Percentiles rank a stretch among this genome's conserved stretches.
phyloP scores from a whole-genome alignment of 1,284 basidiomycete genomes.

The Ganoderma boninense region DNA sequence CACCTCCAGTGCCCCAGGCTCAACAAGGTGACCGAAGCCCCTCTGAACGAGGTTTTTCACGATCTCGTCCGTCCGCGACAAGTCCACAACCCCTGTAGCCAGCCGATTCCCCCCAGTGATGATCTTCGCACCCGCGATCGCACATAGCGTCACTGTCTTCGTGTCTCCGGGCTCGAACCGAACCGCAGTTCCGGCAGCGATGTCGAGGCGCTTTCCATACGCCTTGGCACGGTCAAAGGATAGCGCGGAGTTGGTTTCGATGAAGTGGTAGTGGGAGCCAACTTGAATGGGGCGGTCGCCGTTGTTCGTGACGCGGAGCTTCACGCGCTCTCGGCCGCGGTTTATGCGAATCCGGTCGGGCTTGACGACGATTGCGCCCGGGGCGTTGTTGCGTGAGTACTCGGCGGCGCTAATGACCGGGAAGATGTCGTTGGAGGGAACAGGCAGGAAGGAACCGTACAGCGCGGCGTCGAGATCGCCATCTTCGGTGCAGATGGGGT shows the following conservation, averaged over 20 bases:
- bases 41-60: constrained; percentile 53
- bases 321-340: constrained; percentile 71
- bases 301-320: constrained; percentile 87
- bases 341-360: constrained; percentile 82
- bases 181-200: constrained; percentile 93
- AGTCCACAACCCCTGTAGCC: constrained; percentile 64
- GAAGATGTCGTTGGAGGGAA: constrained; percentile 76
- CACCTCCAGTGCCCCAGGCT: constrained; percentile 64
- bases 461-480: constrained; percentile 86
- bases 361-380: constrained; percentile 79
- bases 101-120: constrained; percentile 87
- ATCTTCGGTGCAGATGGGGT: constrained; percentile 87
- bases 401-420: constrained; percentile 57
- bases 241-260: constrained; percentile 88
- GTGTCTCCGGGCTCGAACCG: constrained; percentile 95
- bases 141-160: constrained; percentile 86
- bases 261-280: constrained; percentile 94
- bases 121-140: constrained; percentile 77
- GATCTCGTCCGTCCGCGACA: constrained; percentile 54
- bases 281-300: constrained; percentile 96
- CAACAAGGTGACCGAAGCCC: constrained; percentile 70
- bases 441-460: constrained; percentile 92
- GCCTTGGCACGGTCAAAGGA: constrained; percentile 85
- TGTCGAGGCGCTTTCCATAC: constrained; percentile 90
- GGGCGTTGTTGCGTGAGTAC: constrained; percentile 62